These are phyloP conservation scores for Haematococcus lacustris DNA, from an alignment of 139 green algal genomes.

Conservation along the genomic window DNA sequence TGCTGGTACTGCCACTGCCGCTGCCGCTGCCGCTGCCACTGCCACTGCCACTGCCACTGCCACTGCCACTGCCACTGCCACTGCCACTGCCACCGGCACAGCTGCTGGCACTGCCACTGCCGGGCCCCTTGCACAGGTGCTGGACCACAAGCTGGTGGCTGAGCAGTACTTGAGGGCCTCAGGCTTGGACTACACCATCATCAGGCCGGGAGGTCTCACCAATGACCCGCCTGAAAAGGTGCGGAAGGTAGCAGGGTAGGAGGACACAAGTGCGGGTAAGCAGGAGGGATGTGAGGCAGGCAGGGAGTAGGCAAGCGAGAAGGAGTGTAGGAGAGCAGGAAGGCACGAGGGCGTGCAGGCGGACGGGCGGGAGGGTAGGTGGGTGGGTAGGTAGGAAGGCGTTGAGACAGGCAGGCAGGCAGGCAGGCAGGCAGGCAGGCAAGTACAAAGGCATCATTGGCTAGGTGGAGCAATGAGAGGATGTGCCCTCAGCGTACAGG, in stretches of 20 bases:
- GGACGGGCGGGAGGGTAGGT: no score
- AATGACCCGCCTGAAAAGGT: slow-evolving; percentile 27
- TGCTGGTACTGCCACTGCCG: no score
- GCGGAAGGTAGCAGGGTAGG: background rate
- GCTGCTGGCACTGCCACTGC: no score
- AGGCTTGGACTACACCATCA: slow-evolving; percentile 65
- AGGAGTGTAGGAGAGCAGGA: background rate
- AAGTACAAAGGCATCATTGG: background rate
- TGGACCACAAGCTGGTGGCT: slow-evolving; percentile 40
- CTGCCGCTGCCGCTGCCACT: no score
- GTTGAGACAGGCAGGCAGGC: no score
- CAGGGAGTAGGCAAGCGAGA: background rate
- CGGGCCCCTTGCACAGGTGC: no score
- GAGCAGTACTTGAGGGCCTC: slow-evolving; percentile 53
- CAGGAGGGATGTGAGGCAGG: background rate
- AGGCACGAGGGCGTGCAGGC: background rate
- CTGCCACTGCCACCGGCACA: no score
- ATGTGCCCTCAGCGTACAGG: no score
- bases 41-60: no score
- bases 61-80: no score
- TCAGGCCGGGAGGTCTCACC: slow-evolving; percentile 52
- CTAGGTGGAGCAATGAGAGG: no score
- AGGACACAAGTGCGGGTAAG: background rate
- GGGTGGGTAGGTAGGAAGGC: no score
- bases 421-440: background rate